A percentile compares a stretch with the other conserved stretches of the same genome.
Conservation (phyloP, 129 eudicot species). For the Chrysanthemum makinoi region DNA sequence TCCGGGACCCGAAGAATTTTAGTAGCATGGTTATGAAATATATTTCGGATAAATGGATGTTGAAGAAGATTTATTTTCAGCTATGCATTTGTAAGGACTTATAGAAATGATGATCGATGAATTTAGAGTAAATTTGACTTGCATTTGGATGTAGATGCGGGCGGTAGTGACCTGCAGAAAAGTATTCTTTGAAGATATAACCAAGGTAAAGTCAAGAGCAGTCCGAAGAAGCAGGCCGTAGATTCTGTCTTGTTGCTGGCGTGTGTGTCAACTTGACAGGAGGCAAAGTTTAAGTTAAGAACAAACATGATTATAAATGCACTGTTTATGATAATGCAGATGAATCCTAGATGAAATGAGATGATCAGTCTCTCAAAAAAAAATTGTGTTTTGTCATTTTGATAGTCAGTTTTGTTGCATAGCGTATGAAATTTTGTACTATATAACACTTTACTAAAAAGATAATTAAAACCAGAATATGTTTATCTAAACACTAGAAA, state of each 20-base stretch:
- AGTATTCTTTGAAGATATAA: slow-evolving; percentile 20
- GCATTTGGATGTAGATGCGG: slow-evolving; percentile 12
- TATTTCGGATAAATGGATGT: neutral
- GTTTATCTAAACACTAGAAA: too few species aligned
- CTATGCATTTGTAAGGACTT: slow-evolving; percentile 15
- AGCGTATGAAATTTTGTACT: too few species aligned
- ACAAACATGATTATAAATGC: neutral
- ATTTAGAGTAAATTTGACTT: slow-evolving; percentile 17
- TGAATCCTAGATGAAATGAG: neutral
- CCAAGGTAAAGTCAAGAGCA: slow-evolving; percentile 27
- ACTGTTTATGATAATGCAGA: neutral
- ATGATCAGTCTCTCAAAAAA: neutral
- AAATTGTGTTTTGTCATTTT: too few species aligned
- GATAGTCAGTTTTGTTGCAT: too few species aligned
- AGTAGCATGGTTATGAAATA: slow-evolving; percentile 36
- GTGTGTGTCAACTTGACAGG: slow-evolving; percentile 11
- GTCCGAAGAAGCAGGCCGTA: slow-evolving; percentile 39
- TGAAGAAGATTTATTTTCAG: neutral
- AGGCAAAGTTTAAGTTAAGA: neutral
- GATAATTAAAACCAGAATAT: too few species aligned
- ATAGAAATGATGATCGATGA: slow-evolving; percentile 29
- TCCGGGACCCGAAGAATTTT: slow-evolving; percentile 39
- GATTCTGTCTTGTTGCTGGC: slow-evolving; percentile 27
- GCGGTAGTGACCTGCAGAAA: slow-evolving; percentile 11
- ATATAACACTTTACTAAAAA: too few species aligned